Conservation (phyloP, 176 grass and related monocot genomes). For the Alopecurus myosuroides region DNA sequence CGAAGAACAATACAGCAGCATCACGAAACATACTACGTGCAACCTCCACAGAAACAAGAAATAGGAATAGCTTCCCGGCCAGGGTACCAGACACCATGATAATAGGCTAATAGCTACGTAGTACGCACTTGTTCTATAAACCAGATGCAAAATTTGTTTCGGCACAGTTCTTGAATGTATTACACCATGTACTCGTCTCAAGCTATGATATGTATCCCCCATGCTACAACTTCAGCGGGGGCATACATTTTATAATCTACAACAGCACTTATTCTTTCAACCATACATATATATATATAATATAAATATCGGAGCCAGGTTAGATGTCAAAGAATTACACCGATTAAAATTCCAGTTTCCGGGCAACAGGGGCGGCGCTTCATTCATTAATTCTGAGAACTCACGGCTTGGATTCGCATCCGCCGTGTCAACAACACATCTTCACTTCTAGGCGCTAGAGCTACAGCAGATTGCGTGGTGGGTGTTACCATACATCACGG, state of each 20-base stretch:
- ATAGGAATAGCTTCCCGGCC: background rate
- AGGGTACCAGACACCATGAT: background rate
- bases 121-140: conserved; percentile 3
- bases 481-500: conserved; percentile 78
- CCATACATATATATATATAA: conserved; percentile 24
- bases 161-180: conserved; percentile 18
- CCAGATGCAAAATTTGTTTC: conserved; percentile 42
- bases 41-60: background rate
- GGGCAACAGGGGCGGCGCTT: background rate
- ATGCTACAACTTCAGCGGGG: conserved; percentile 32
- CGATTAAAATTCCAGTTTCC: conserved; percentile 24
- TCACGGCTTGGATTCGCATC: background rate
- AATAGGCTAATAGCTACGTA: background rate
- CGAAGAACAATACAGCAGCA: background rate
- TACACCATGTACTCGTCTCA: conserved; percentile 28
- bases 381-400: background rate
- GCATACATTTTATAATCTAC: conserved; percentile 28
- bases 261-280: conserved; percentile 36
- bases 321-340: conserved; percentile 66
- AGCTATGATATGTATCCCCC: conserved; percentile 19
- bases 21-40: background rate
- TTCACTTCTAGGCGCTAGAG: conserved; percentile 18
- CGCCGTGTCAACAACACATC: background rate
- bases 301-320: conserved; percentile 48
- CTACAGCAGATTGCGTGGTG: background rate